phyloP scores from a whole-genome alignment of 192 early-diverging fungal species.

The Backusella westeae region DNA sequence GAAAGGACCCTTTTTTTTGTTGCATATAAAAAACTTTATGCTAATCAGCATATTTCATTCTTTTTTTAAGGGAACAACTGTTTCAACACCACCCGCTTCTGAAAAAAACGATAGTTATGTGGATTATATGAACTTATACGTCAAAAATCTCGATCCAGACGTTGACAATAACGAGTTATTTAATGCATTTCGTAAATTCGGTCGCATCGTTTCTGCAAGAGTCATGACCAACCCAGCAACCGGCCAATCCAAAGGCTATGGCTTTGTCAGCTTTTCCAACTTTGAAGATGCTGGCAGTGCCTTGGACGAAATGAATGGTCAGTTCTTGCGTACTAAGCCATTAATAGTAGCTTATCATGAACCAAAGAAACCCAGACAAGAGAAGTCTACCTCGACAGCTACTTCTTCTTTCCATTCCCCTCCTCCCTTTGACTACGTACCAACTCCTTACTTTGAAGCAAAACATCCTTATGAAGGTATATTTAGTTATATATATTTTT shows the following conservation, averaged over 20 bases:
- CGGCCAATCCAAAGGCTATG: constrained; percentile 80
- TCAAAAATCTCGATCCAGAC: constrained; percentile 91
- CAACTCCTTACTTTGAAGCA: constrained; percentile 11
- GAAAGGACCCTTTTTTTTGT: not conserved
- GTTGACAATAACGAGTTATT: constrained; percentile 93
- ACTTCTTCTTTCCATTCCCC: constrained; percentile 16
- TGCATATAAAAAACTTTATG: constrained; percentile 10
- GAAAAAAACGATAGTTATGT: constrained; percentile 30
- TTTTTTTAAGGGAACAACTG: not conserved
- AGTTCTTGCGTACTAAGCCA: constrained; percentile 76
- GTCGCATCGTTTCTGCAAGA: constrained; percentile 86
- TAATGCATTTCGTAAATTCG: constrained; percentile 88
- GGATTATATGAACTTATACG: constrained; percentile 80
- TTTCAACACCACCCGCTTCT: constrained; percentile 1
- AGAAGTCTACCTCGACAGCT: constrained; percentile 9
- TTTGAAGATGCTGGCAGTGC: constrained; percentile 90
- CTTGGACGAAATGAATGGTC: constrained; percentile 86
- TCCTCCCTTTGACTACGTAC: constrained; percentile 12
- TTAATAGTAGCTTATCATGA: constrained; percentile 91
- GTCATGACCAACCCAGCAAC: constrained; percentile 75
- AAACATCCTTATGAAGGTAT: constrained; percentile 16
- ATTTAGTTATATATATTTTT: not conserved
- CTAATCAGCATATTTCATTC: not conserved
- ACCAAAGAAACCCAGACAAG: constrained; percentile 78
- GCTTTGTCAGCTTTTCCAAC: constrained; percentile 89